Base-by-base conservation (phyloP, 116 monocot species). In the Phalaenopsis hybrid region DNA sequence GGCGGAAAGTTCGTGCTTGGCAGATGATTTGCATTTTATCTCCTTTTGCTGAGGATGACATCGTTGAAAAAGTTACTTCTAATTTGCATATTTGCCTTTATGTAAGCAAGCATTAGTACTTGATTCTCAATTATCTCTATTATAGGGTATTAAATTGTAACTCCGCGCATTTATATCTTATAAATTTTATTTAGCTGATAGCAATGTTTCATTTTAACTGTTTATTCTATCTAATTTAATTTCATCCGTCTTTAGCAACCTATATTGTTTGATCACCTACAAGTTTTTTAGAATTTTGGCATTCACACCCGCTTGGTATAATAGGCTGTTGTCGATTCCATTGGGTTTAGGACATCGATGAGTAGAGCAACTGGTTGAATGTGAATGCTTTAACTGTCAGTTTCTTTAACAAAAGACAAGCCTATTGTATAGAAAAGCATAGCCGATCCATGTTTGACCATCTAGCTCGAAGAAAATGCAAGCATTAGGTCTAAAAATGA, bases 1-100 rank as follows among this genome's bases (percentile, higher is more conserved):
- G 94, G 75, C 91, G 94, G 9, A 96, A 96, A 89, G 94, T 96
- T 84, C 96, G 96, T 90, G 91, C 86, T 46, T 96, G 96, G 96
- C 96, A 96, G 77, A 94, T 96, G 92, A 86, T 96, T 51, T 96
- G 96, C 81, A 81, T 96, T 67, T 46, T 96, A 43, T 96, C 90
- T 20, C 78, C 82, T 74, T 96, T 86, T 89, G 90, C 94, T 77
- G 94, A 90, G n/a, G 88, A 89, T 52, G 88, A 96, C 78, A 89
- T 96, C 59, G 87, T 94, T 69, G 77, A 86, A 46, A 79, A 92
- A 87, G 96, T 94, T 33, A 94, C 90, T 28, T 86, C 90, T 74
- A 94, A 82, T 23, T 78, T 96, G 80, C 94, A 96, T 87, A 81
- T 88, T 44, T 94, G 94, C 80, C 81, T 96, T 84, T 88, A 84